Evolutionary conservation across 345 rosid species (phyloP), one percentile per base, ranked within the genome.

Genomic region (Arabis alpina): DNA sequence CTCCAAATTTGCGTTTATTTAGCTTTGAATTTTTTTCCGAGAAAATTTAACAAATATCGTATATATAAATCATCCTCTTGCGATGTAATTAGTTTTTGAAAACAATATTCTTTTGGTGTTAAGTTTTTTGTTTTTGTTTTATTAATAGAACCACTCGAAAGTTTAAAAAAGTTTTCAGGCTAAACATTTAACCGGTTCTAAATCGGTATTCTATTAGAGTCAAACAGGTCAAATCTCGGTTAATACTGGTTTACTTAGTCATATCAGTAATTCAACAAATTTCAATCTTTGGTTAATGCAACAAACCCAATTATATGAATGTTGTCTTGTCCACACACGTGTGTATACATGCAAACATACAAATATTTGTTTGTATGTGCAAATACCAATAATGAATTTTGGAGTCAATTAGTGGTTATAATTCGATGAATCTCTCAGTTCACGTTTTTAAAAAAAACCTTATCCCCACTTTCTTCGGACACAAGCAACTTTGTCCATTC

Each of bases 401-500:
- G 27, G 54, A 50, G 34, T 12, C 55, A 70, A 56, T 55, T 64
- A 63, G 79, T 63, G 79, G 79, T 40, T 61, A 14, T 25, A 62
- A 63, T 75, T 68, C 58, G 23, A 28, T 48, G 69, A 54, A 61
- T 61, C 53, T 61, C 58, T 47, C 42, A 45, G 52, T 63, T 61
- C 70, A 66, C 42, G 60, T 66, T 52, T 54, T 1, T 2, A 28
- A 9, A 40, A 40, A 55, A 48, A 14, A 56, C 50, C 71, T 64
- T 75, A 68, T 68, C 71, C 32, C 71, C 5, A 63, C 49, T 50
- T 68, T 56, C 61, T 63, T 70, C 36, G 51, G 61, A 30, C 50
- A 76, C 59, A 64, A 55, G 70, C 61, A 62, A 42, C 55, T 56
- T 41, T 56, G 71, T 70, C 79, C 79, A 70, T 36, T 76, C 79